These are phyloP conservation scores for Umbilicaria muhlenbergii DNA, from an alignment of 495 filamentous ascomycete genomes.

Conservation along the genomic window DNA sequence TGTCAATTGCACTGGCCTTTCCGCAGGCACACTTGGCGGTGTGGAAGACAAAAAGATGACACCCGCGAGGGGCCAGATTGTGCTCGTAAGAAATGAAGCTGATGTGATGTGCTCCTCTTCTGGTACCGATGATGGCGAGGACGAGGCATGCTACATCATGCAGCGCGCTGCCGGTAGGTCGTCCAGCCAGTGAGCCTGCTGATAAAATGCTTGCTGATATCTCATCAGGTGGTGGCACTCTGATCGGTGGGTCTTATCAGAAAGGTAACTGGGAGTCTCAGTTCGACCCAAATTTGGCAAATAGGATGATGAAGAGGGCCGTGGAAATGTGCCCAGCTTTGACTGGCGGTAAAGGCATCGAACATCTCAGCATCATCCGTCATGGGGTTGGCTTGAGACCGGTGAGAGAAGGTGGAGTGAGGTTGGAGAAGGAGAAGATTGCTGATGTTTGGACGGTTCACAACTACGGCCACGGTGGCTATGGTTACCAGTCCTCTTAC, in stretches of 20 bases:
- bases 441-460: conserved; percentile 67
- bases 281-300: conserved; percentile 65
- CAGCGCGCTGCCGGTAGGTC: conserved; percentile 52
- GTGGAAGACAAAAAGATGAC: conserved; percentile 61
- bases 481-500: conserved; percentile 79
- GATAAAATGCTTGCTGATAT: not conserved
- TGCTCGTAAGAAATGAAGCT: conserved; percentile 72
- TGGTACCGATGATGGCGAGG: conserved; percentile 66
- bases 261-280: conserved; percentile 69
- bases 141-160: conserved; percentile 84
- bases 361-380: conserved; percentile 70
- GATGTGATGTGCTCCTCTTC: conserved; percentile 52
- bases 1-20: conserved; percentile 78
- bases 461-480: conserved; percentile 92
- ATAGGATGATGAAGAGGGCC: conserved; percentile 77
- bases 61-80: conserved; percentile 75
- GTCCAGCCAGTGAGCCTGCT: not conserved
- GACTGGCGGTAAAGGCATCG: conserved; percentile 58
- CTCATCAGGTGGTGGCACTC: conserved; percentile 43
- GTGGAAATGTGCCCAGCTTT: conserved; percentile 59
- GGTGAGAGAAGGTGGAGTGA: conserved; percentile 52
- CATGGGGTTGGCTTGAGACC: conserved; percentile 84
- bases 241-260: conserved; percentile 81
- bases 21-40: conserved; percentile 59
- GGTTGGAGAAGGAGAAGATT: conserved; percentile 71